Conservation (phyloP, 106 monocot genomes). For the Vanilla planifolia region DNA sequence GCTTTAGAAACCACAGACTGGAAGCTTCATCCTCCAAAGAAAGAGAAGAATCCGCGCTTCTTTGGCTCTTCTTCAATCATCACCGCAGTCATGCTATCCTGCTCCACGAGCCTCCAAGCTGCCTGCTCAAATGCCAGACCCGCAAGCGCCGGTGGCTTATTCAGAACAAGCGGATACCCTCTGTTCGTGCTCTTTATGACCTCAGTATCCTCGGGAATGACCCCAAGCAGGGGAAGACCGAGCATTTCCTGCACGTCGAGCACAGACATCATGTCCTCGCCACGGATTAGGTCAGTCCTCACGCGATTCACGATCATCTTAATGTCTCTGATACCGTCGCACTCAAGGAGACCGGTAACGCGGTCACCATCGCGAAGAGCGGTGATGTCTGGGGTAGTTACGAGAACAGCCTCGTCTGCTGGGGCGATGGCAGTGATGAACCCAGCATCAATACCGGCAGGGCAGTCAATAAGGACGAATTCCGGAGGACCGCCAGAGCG, state of each 20-base stretch:
- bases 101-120: slow-evolving; percentile 88
- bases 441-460: slow-evolving; percentile 90
- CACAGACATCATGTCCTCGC: slow-evolving; percentile 98
- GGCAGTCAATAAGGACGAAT: slow-evolving; percentile 94
- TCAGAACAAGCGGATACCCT: slow-evolving; percentile 72
- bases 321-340: slow-evolving; percentile 88
- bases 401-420: slow-evolving; percentile 82
- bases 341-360: slow-evolving; percentile 84
- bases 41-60: slow-evolving; percentile 84
- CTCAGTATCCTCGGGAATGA: slow-evolving; percentile 89
- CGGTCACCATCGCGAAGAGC: slow-evolving; percentile 85
- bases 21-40: slow-evolving; percentile 84
- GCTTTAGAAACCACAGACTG: too few species aligned
- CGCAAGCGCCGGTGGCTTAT: slow-evolving; percentile 60
- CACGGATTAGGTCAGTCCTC: slow-evolving; percentile 62
- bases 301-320: slow-evolving; percentile 95
- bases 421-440: slow-evolving; percentile 89
- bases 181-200: slow-evolving; percentile 94
- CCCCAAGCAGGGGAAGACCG: slow-evolving; percentile 78
- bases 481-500: slow-evolving; percentile 24
- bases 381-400: slow-evolving; percentile 93
- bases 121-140: slow-evolving; percentile 96
- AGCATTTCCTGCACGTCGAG: slow-evolving; percentile 98
- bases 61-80: slow-evolving; percentile 82
- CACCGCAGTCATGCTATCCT: slow-evolving; percentile 90